Evolutionary conservation across 345 rosid genomes (phyloP), one percentile per base, ranked within the genome.

Genomic region (Eucalyptus cloeziana): DNA sequence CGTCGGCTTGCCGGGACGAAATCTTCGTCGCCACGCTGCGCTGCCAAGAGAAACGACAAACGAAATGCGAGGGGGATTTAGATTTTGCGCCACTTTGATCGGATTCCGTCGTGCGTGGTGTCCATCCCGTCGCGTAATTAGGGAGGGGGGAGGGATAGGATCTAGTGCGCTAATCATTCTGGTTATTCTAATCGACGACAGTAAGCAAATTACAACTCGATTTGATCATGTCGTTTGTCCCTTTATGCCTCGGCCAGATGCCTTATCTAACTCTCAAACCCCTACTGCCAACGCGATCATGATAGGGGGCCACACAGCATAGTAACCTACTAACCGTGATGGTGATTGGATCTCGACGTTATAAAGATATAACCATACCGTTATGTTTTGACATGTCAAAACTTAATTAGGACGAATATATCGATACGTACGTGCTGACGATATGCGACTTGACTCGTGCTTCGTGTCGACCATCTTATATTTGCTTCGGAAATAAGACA

Each of bases 41-140:
- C 27, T 37, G 83, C 83, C 83, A 40, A 76, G 30, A 76, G 83
- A 76, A 76, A 76, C 83, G 83, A 76, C 83, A 76, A 40, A 76
- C 30, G 83, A 40, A 10, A 3, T 5, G 83, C 27, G 45, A 76
- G 25, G 83, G 81, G 27, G 30, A 37, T 76, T 76, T 9, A 40
- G 83, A 76, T 40, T 76, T 76, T 40, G 47, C 6, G 83, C 27
- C 14, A 37, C 62, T 37, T 76, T 0, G 47, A 76, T 76, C 43
- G 13, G 22, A 27, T 27, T 6, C 47, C 83, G 83, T 76, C 83
- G 83, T 37, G 83, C 45, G 30, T 6, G 83, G 83, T 33, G 71
- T 30, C 64, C 88, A 27, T 44, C 33, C 81, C n/a, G 54, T 54
- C 88, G 64, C 88, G 60, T 49, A n/a, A 47, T 49, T 64, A 67